A percentile compares a stretch with the other conserved stretches of the same genome.
Evolutionary conservation across 768 basidiomycete species (phyloP).

Genomic region (Tulasnella calospora): DNA sequence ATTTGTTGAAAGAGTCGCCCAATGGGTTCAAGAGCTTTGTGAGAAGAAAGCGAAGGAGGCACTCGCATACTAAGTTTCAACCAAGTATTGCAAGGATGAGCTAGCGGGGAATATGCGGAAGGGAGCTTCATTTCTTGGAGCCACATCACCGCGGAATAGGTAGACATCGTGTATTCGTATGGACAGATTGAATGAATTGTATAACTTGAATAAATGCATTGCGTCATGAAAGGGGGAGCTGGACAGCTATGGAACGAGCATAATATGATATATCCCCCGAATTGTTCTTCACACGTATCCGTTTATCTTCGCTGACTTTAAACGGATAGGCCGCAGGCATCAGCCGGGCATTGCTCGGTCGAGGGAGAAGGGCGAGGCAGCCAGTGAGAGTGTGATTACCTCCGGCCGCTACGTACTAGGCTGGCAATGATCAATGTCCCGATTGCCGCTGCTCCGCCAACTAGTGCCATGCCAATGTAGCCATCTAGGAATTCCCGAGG

Average conservation of each 20-base stretch:
- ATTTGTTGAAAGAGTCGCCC: constrained; percentile 46
- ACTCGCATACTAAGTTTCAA: neutral
- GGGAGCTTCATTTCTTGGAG: neutral
- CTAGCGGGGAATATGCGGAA: neutral
- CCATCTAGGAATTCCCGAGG: constrained; percentile 59
- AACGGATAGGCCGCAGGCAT: neutral
- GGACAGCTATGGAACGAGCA: neutral
- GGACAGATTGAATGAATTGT: constrained; percentile 3
- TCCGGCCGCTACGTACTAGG: constrained; percentile 68
- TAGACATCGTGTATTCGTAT: neutral
- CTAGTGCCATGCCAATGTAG: constrained; percentile 97
- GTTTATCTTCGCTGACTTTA: constrained; percentile 7
- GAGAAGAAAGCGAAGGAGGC: constrained; percentile 4
- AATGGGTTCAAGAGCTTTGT: constrained; percentile 36
- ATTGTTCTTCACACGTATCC: neutral
- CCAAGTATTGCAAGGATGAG: neutral
- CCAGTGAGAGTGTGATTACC: neutral
- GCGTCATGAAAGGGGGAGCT: neutral
- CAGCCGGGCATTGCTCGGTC: neutral
- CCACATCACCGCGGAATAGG: neutral
- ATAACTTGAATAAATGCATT: constrained; percentile 8
- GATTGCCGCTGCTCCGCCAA: constrained; percentile 82
- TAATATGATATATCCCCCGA: neutral
- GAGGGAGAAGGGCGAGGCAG: neutral
- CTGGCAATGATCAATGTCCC: constrained; percentile 69